Evolutionary conservation across 2,329 filamentous ascomycete species (phyloP), one percentile per base, ranked within the genome.

Genomic region (Tolypocladium amazonense): DNA sequence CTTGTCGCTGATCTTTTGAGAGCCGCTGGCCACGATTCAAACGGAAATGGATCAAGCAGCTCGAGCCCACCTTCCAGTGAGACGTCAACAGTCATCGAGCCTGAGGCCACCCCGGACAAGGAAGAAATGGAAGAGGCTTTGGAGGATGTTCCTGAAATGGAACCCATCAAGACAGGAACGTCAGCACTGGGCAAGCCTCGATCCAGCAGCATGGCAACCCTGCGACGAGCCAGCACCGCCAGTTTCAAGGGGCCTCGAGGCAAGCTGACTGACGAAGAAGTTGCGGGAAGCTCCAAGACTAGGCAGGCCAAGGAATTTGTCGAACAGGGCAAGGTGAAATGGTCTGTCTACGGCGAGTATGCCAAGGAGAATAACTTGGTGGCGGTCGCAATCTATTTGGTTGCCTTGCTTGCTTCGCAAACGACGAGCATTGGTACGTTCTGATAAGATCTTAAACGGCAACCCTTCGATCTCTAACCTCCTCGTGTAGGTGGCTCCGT

Each of bases 301-400:
- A 90, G 87, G 70, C 92, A 97, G 73, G 82, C 81, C 60, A 95
- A 96, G 75, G 94, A 99, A 73, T 88, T 88, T 65, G 83, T 85
- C 2, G 92, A 99, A 73, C 92, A 99, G 76, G 94, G 94, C 69
- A 97, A 97, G 72, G 94, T 99, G 66, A 97, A 97, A 74, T 97
- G 94, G 92, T 68, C 69, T 67, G 93, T 99, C 35, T 99, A 99
- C 70, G 79, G 81, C 23, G 92, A 97, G 75, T 99, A 99, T 69
- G 95, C 94, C 60, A 96, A 91, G 76, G 91, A 91, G 61, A 97
- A 90, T 78, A 97, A 97, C 72, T 75, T 97, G 20, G 78, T 84
- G 60, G 95, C 94, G 15, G 94, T 99, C 11, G 74, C 75, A 20
- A 79, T 97, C 65, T 99, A 97, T 73, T 68, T 96, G 20, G 54